These are phyloP conservation scores for Xylaria sp. DNA, from an alignment of 2,329 filamentous ascomycete species.

Conservation along the genomic window DNA sequence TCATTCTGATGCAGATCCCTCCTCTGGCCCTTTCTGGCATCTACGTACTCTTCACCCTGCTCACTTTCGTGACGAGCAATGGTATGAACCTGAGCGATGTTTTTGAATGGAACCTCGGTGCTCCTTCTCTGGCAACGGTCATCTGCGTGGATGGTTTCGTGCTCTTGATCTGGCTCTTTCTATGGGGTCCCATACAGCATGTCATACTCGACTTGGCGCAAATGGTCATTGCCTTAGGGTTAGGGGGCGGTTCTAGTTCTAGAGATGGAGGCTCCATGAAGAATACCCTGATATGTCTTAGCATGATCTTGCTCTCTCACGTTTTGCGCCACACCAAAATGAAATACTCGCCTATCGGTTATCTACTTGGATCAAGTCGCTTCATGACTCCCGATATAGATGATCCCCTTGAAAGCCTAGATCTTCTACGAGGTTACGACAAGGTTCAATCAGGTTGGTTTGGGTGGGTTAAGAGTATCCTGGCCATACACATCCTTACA, in stretches of 20 bases:
- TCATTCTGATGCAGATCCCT: slow-evolving; percentile 92
- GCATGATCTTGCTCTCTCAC: slow-evolving; percentile 71
- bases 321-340: slow-evolving; percentile 61
- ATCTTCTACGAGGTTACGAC: slow-evolving; percentile 60
- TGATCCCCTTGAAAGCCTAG: slow-evolving; percentile 59
- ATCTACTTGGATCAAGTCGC: slow-evolving; percentile 60
- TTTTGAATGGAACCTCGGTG: slow-evolving; percentile 86
- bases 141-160: slow-evolving; percentile 85
- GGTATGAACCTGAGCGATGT: slow-evolving; percentile 89
- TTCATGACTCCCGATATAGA: slow-evolving; percentile 58
- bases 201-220: slow-evolving; percentile 91
- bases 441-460: slow-evolving; percentile 65
- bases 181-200: slow-evolving; percentile 88
- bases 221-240: slow-evolving; percentile 89
- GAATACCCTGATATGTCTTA: slow-evolving; percentile 76
- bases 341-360: slow-evolving; percentile 60
- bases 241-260: slow-evolving; percentile 82
- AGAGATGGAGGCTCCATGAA: slow-evolving; percentile 73
- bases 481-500: slow-evolving; percentile 80
- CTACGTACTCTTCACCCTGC: slow-evolving; percentile 89
- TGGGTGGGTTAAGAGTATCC: slow-evolving; percentile 73
- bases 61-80: slow-evolving; percentile 89
- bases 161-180: slow-evolving; percentile 84
- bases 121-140: slow-evolving; percentile 86
- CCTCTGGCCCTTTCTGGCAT: slow-evolving; percentile 88